Base-by-base conservation (phyloP, 2,329 filamentous ascomycete genomes). In the Hypoxylon sp. region DNA sequence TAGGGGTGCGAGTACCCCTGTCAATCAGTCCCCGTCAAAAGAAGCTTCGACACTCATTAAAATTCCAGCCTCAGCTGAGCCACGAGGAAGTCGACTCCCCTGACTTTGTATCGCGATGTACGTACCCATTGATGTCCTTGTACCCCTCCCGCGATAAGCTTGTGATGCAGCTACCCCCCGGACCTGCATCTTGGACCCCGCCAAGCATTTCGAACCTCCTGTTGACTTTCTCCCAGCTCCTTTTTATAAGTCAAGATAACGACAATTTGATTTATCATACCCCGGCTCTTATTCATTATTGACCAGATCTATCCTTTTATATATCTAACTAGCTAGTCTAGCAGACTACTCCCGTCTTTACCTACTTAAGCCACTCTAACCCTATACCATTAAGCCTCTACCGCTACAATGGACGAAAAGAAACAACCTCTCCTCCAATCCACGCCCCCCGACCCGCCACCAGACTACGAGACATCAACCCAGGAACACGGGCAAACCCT, bases 381-480 rank as follows among this genome's bases (percentile, higher is more conserved):
- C 47, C 14, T 26, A 31, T 14, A 37, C 35, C 31, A 22, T 10
- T 35, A 50, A 31, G 14, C 29, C 26, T 19, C n/a, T 22, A 47
- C 62, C 29, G 11, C 39, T 58, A 69, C 52, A 52, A 76, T 76
- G 74, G 68, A 69, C 63, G 72, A 74, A 57, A 71, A 69, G 42
- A 56, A 65, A 42, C 70, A 67, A 50, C 70, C 65, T 6, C 58
- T 65, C 44, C 54, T 63, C 37, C 50, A 66, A 24, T 54, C 67
- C 29, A 68, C 65, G 5, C 75, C 76, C 51, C 71, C 72, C 39
- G 83, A 85, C 33, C 79, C 83, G 19, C 83, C 84, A 33, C 83
- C 85, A 3, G 80, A 83, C 62, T 85, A 87, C 76, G 77, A 79
- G 47, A 78, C 82, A 60, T 78, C 81, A 9, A 77, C 80, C 37